Evolutionary conservation across 2,329 filamentous ascomycete genomes (phyloP).

Genomic region (Cercospora sesami): DNA sequence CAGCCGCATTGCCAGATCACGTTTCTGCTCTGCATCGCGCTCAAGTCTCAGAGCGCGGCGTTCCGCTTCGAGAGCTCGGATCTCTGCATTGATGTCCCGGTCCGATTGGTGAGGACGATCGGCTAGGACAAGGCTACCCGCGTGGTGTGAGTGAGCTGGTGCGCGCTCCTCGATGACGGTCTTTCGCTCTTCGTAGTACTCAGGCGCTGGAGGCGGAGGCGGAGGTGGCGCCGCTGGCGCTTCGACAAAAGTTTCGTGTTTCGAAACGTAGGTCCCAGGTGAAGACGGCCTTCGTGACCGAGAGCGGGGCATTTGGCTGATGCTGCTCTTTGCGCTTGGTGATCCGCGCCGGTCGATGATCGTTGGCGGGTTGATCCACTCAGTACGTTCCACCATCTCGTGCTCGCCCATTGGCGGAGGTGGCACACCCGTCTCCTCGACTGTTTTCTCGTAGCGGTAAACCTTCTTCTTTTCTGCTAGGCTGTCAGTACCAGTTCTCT

Average conservation of each 20-base stretch:
- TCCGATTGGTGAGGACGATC: slow-evolving; percentile 43
- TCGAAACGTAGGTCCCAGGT: slow-evolving; percentile 32
- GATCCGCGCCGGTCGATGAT: slow-evolving; percentile 34
- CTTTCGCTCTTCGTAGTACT: slow-evolving; percentile 35
- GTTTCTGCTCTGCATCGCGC: slow-evolving; percentile 51
- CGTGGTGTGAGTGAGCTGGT: slow-evolving; percentile 26
- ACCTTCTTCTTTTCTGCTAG: slow-evolving; percentile 39
- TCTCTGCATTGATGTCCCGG: slow-evolving; percentile 70
- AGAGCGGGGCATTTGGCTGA: slow-evolving; percentile 32
- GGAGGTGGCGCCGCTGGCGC: slow-evolving; percentile 23
- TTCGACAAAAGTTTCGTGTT: slow-evolving; percentile 36
- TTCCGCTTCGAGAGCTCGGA: slow-evolving; percentile 70
- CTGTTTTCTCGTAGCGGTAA: slow-evolving; percentile 40
- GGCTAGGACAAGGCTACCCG: slow-evolving; percentile 22
- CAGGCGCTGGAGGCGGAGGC: slow-evolving; percentile 29
- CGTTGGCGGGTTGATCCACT: slow-evolving; percentile 44
- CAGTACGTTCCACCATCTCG: slow-evolving; percentile 40
- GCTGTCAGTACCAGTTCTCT: slow-evolving; percentile 22
- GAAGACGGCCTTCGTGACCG: slow-evolving; percentile 29
- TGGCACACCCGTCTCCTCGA: slow-evolving; percentile 25
- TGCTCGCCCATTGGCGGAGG: slow-evolving; percentile 34
- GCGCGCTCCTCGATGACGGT: slow-evolving; percentile 36
- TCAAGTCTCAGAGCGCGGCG: slow-evolving; percentile 55
- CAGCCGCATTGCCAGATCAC: slow-evolving; percentile 44
- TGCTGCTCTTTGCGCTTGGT: slow-evolving; percentile 32